phyloP scores from a whole-genome alignment of 2,329 filamentous ascomycete species.

The Apiospora sp. region DNA sequence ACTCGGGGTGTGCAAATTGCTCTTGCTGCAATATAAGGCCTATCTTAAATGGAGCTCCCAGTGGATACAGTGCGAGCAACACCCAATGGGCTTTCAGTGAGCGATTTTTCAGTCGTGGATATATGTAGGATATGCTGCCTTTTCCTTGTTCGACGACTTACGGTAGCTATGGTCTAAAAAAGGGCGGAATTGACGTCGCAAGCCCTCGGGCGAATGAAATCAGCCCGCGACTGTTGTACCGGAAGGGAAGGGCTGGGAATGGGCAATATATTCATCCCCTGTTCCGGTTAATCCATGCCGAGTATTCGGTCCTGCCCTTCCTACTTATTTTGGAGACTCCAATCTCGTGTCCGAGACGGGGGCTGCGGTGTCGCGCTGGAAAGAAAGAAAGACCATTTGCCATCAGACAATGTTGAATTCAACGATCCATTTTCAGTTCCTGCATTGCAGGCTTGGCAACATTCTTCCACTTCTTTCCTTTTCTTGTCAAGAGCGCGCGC shows the following conservation, averaged over 20 bases:
- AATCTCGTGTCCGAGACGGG: background rate
- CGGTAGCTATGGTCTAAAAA: background rate
- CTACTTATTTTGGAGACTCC: slow-evolving; percentile 15
- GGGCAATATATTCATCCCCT: background rate
- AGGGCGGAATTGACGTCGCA: slow-evolving; percentile 1
- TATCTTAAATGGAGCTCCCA: slow-evolving; percentile 5
- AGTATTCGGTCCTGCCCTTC: slow-evolving; percentile 18
- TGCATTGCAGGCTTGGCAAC: slow-evolving; percentile 15
- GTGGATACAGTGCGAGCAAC: slow-evolving; percentile 15
- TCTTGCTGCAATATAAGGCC: background rate
- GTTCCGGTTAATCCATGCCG: slow-evolving; percentile 21
- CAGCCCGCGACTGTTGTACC: background rate
- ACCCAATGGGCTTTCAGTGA: background rate
- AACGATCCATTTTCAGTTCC: slow-evolving; percentile 18
- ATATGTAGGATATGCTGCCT: background rate
- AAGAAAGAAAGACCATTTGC: background rate
- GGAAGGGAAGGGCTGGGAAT: background rate
- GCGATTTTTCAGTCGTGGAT: slow-evolving; percentile 10
- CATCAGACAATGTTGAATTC: slow-evolving; percentile 14
- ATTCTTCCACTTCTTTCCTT: slow-evolving; percentile 12
- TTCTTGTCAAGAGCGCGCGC: slow-evolving; percentile 9
- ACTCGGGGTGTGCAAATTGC: background rate
- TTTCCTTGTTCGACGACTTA: background rate
- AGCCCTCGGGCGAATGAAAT: slow-evolving; percentile 1
- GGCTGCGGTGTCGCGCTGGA: background rate